These are phyloP conservation scores for Canna indica DNA, from an alignment of 176 grass and related monocot species.

Conservation along the genomic window DNA sequence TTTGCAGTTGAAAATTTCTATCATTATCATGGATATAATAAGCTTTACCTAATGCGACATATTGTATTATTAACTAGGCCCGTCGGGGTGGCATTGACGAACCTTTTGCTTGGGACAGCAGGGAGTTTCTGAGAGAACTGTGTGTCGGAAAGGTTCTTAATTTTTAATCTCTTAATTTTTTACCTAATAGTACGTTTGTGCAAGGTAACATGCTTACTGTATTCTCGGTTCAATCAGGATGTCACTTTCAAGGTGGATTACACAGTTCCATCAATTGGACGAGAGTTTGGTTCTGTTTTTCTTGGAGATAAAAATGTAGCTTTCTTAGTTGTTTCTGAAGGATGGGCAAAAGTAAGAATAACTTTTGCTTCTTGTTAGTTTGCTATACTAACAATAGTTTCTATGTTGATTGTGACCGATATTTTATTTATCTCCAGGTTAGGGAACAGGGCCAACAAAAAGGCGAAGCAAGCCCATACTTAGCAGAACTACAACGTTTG, in stretches of 20 bases:
- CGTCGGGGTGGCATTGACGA: conserved; percentile 81
- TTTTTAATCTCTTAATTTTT: background rate
- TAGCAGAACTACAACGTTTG: conserved; percentile 51
- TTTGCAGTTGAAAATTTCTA: background rate
- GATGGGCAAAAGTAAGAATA: conserved; percentile 76
- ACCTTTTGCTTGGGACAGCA: conserved; percentile 97
- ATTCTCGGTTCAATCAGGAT: conserved; percentile 35
- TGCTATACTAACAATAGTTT: background rate
- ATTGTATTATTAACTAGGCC: conserved; percentile 35
- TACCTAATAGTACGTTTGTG: background rate
- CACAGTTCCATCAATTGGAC: conserved; percentile 65
- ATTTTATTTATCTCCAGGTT: conserved; percentile 24
- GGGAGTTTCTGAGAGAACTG: conserved; percentile 67
- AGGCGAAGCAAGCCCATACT: conserved; percentile 52
- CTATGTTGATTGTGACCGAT: background rate
- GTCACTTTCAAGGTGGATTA: conserved; percentile 92
- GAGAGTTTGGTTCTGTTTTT: conserved; percentile 92
- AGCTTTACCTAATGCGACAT: background rate
- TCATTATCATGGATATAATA: background rate
- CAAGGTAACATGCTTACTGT: background rate
- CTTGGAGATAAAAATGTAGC: conserved; percentile 82
- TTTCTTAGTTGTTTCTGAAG: conserved; percentile 57
- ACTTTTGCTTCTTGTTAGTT: background rate
- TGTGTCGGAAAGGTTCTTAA: conserved; percentile 81
- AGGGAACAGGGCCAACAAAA: conserved; percentile 72